These are phyloP conservation scores for Solanum chilense DNA, from an alignment of 257 asterid species.

Conservation along the genomic window DNA sequence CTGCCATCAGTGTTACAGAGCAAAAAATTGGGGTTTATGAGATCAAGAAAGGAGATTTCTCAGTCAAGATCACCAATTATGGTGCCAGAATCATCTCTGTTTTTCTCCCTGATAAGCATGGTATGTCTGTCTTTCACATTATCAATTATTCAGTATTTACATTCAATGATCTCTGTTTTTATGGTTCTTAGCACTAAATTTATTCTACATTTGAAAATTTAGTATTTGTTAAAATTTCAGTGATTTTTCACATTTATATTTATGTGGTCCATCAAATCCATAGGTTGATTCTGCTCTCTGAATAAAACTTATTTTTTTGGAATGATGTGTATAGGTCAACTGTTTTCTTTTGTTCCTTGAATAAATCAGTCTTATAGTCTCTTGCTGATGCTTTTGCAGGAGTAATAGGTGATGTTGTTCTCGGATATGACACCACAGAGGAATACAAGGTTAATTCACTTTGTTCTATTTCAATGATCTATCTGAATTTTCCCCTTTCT, in stretches of 20 bases:
- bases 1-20: not conserved
- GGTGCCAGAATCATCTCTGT: slow-evolving; percentile 14
- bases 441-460: slow-evolving; percentile 40
- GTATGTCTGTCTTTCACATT: not conserved
- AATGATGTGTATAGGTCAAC: not conserved
- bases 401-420: slow-evolving; percentile 53
- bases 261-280: not conserved
- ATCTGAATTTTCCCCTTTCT: not conserved
- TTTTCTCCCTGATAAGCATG: slow-evolving; percentile 4
- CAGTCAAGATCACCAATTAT: slow-evolving; percentile 1
- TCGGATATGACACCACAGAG: slow-evolving; percentile 58
- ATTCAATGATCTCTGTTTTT: not conserved
- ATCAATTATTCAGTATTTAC: not conserved
- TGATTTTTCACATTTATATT: not conserved
- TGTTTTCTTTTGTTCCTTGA: not conserved
- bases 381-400: slow-evolving; percentile 23
- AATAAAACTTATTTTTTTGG: not conserved
- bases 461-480: not conserved
- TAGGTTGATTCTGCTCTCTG: not conserved
- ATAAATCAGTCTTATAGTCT: not conserved
- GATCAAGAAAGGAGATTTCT: slow-evolving; percentile 3
- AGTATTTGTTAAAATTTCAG: not conserved
- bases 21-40: not conserved
- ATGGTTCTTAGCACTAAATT: not conserved
- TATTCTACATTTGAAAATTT: not conserved